Base-by-base conservation (phyloP, 179 eudicot species). In the Spergularia azorica region DNA sequence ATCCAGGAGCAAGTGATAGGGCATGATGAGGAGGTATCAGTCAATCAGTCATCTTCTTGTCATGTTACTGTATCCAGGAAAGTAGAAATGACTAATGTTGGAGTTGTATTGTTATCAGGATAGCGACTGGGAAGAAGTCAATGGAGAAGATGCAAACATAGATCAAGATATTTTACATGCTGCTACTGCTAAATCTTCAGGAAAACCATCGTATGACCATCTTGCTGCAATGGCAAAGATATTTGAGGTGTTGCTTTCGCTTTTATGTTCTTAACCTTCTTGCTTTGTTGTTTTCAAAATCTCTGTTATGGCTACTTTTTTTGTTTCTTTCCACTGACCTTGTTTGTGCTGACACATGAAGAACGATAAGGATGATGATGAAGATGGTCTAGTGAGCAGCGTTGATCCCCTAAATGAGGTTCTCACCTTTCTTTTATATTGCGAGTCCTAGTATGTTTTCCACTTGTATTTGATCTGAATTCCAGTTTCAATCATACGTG, bases 71-170 rank as follows among this genome's bases (percentile, higher is more conserved):
- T 74, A 59, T 63, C 43, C 20, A 9, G 46, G 1, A 16, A 59
- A 67, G 36, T 57, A 43, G 15, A 14, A 55, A 36, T 32, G 65
- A 26, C 75, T 67, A 36, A 43, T 63, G 32, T 58, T 61, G 10
- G 13, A 60, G 46, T 63, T 72, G 21, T 10, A 51, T 39, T 66
- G 20, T 70, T 80, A 18, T 74, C 92, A 96, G 98, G 98, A 94
- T 86, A 87, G 96, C 81, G 99, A 96, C 67, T 96, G 98, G 99
- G 99, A 93, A 81, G 97, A 95, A 82, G 84, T 88, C 76, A 87
- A 83, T 54, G 86, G 85, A 26, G 90, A 80, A 66, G 92, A 91
- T 80, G 84, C 63, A 32, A 89, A 85, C 72, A 78, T 77, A 21
- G 84, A 84, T 76, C 82, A 83, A 78, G 86, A 83, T 72, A 76